Conservation (phyloP, 2,329 filamentous ascomycete species). For the Aspergillus udagawae region DNA sequence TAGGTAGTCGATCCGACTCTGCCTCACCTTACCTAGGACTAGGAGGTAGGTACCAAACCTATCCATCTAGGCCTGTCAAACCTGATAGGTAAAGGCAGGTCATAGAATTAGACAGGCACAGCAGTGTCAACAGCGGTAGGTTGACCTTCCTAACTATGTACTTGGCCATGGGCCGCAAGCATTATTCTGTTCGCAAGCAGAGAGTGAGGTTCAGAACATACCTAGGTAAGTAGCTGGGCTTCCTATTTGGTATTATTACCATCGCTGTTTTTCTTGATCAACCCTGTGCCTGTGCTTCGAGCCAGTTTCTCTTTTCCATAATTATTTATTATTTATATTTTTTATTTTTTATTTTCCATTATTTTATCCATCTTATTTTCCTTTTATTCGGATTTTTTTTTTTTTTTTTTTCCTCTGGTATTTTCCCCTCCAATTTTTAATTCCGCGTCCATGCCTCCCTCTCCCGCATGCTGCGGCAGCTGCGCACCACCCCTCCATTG, state of each 20-base stretch:
- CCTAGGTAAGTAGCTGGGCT: neutral
- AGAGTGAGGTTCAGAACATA: too few relatives aligned
- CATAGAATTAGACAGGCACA: neutral
- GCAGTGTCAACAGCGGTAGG: neutral
- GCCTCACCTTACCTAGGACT: neutral
- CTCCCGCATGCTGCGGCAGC: slow-evolving; percentile 19
- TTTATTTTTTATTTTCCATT: neutral
- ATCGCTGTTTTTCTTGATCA: slow-evolving; percentile 13
- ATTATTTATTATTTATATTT: neutral
- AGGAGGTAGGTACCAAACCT: neutral
- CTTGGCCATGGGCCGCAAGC: too few relatives aligned
- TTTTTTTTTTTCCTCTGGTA: slow-evolving; percentile 7
- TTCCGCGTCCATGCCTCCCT: slow-evolving; percentile 27
- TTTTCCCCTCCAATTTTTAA: slow-evolving; percentile 17
- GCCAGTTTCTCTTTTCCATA: slow-evolving; percentile 9
- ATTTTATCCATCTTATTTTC: slow-evolving; percentile 3
- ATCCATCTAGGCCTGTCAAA: neutral
- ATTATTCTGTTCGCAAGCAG: too few relatives aligned
- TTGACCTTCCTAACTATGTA: neutral
- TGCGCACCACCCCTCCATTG: slow-evolving; percentile 2
- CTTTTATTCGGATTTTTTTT: slow-evolving; percentile 7
- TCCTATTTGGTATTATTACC: slow-evolving; percentile 4
- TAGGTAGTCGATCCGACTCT: neutral
- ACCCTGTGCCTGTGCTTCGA: slow-evolving; percentile 16
- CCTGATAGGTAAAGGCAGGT: neutral